phyloP scores from a whole-genome alignment of 176 grass and related monocot species.

The Phoenix dactylifera region DNA sequence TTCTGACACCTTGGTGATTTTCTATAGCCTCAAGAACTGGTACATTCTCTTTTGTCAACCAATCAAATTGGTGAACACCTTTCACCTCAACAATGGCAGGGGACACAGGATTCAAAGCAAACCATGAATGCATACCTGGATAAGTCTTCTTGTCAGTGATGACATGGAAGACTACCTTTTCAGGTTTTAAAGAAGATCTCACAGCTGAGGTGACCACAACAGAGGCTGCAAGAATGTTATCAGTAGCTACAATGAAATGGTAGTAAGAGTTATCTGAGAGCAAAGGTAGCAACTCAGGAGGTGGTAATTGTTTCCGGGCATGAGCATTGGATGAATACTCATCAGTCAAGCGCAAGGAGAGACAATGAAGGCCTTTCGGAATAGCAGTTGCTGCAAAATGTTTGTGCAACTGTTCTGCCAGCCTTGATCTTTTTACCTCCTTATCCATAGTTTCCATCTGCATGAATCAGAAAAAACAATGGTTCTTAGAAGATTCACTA shows the following conservation, averaged over 20 bases:
- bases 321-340: constrained; percentile 98
- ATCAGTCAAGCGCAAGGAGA: constrained; percentile 86
- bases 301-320: constrained; percentile 82
- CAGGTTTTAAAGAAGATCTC: constrained; percentile 69
- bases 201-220: constrained; percentile 80
- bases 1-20: constrained; percentile 61
- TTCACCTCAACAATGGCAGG: constrained; percentile 83
- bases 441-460: constrained; percentile 98
- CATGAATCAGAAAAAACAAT: background rate
- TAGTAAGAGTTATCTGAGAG: constrained; percentile 68
- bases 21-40: constrained; percentile 94
- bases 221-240: constrained; percentile 97
- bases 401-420: constrained; percentile 93
- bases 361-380: constrained; percentile 94
- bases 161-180: constrained; percentile 83
- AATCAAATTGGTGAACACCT: constrained; percentile 93
- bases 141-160: constrained; percentile 99
- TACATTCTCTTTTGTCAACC: constrained; percentile 92
- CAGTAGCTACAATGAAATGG: constrained; percentile 85
- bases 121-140: constrained; percentile 98
- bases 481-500: too few species aligned
- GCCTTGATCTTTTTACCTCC: constrained; percentile 71
- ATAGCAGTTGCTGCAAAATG: constrained; percentile 91
- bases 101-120: constrained; percentile 78
- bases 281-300: constrained; percentile 76